A percentile compares a stretch with the other conserved stretches of the same genome.
Evolutionary conservation across 228 moss, liverwort and hornwort genomes (phyloP).

Genomic region (Sphagnum fallax): DNA sequence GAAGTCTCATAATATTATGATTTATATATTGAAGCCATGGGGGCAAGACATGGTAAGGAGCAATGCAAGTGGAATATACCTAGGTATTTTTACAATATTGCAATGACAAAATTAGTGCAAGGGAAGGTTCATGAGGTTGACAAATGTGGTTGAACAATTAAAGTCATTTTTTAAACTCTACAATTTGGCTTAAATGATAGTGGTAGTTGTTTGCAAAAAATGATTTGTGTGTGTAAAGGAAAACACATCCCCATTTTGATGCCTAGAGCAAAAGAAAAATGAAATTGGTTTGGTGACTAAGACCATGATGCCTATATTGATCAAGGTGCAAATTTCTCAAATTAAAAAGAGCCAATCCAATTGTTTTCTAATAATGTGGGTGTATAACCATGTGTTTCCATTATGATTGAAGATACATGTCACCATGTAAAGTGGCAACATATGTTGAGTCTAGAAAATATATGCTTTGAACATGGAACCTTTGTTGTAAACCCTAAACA

Average conservation of each 20-base stretch:
- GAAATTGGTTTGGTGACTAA: not conserved
- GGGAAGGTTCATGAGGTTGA: no score
- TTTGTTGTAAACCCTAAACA: not conserved
- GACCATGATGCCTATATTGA: not conserved
- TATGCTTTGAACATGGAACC: not conserved
- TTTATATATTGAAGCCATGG: no score
- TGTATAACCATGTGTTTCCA: not conserved
- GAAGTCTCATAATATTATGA: no score
- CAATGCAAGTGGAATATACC: no score
- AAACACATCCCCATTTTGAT: not conserved
- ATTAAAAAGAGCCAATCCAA: not conserved
- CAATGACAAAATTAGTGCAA: no score
- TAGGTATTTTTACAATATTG: no score
- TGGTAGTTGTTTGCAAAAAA: not conserved
- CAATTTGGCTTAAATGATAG: not conserved
- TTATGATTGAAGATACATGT: constrained; percentile 1
- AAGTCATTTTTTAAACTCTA: no score
- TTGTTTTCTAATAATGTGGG: not conserved
- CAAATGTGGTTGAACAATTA: no score
- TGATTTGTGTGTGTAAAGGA: not conserved
- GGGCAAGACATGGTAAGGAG: no score
- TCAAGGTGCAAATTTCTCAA: not conserved
- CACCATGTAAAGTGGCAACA: constrained; percentile 5
- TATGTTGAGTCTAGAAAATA: constrained; percentile 11
- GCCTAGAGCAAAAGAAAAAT: not conserved